Conservation (phyloP, 1,139 yeast species). For the Martiniozyma asiatica region DNA sequence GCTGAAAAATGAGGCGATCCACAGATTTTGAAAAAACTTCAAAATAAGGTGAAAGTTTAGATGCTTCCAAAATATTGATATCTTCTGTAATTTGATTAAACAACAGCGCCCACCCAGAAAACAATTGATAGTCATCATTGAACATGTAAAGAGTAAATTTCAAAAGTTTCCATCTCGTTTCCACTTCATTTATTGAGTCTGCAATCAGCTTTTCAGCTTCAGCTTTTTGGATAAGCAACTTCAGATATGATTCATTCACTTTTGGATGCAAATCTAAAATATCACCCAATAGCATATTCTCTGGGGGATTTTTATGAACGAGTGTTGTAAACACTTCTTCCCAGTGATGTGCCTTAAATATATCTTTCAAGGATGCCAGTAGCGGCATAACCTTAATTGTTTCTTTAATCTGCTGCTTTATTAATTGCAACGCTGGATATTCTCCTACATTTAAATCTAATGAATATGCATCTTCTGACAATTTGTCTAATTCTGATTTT, state of each 20-base stretch:
- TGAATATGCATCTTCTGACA: conserved; percentile 34
- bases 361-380: conserved; percentile 39
- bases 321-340: conserved; percentile 29
- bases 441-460: conserved; percentile 54
- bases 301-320: conserved; percentile 18
- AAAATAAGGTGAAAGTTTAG: conserved; percentile 61
- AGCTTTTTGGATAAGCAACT: conserved; percentile 48
- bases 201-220: conserved; percentile 63
- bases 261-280: conserved; percentile 47
- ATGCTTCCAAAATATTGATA: conserved; percentile 49
- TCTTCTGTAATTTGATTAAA: conserved; percentile 53
- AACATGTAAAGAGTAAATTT: conserved; percentile 47
- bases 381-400: conserved; percentile 30
- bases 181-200: conserved; percentile 34
- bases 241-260: conserved; percentile 35
- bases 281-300: conserved; percentile 29
- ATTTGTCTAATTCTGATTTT: conserved; percentile 39
- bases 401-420: conserved; percentile 35
- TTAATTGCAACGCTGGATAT: conserved; percentile 56
- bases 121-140: conserved; percentile 40
- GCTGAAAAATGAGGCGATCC: conserved; percentile 39
- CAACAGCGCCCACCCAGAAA: conserved; percentile 58
- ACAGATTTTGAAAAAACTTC: conserved; percentile 52
- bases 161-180: conserved; percentile 32
- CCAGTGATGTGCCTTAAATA: conserved; percentile 66